Percentiles rank a stretch among this genome's conserved stretches.
phyloP scores from a whole-genome alignment of 176 grass and related monocot genomes.

The Aechmea fasciata region DNA sequence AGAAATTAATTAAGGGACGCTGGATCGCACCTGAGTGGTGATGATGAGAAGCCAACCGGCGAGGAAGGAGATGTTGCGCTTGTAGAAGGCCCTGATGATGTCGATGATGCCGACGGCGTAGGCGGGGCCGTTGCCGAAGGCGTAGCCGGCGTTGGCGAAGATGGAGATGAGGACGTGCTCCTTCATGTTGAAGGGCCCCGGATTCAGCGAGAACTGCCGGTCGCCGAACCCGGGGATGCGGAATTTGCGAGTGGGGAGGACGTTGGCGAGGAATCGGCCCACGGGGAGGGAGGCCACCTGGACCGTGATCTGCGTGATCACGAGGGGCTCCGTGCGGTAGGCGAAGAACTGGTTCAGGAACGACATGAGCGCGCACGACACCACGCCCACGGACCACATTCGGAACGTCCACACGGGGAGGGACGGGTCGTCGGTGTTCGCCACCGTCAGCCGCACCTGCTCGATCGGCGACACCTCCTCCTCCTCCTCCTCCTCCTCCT shows the following conservation, averaged over 20 bases:
- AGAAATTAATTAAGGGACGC: too few relatives aligned
- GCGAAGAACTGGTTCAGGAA: constrained; percentile 98
- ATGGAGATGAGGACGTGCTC: constrained; percentile 98
- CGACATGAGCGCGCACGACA: constrained; percentile 54
- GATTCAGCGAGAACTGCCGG: constrained; percentile 61
- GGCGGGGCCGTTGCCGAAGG: constrained; percentile 62
- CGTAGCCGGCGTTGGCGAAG: constrained; percentile 85
- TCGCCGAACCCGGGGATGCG: constrained; percentile 11
- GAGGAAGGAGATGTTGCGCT: constrained; percentile 55
- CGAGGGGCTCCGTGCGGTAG: constrained; percentile 73
- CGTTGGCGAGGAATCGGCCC: constrained; percentile 55
- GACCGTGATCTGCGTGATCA: constrained; percentile 78
- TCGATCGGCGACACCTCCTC: constrained; percentile 54
- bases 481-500: background rate
- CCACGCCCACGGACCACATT: constrained; percentile 66
- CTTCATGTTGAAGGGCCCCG: constrained; percentile 94
- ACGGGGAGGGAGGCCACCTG: constrained; percentile 80
- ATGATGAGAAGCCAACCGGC: constrained; percentile 66
- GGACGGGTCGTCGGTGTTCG: constrained; percentile 51
- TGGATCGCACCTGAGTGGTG: constrained; percentile 57
- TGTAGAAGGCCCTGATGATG: constrained; percentile 74
- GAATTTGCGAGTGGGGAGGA: constrained; percentile 37
- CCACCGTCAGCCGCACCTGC: constrained; percentile 69
- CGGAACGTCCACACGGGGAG: constrained; percentile 94
- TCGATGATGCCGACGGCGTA: constrained; percentile 69